phyloP scores from a whole-genome alignment of 192 early-diverging fungal genomes.

The Cetraspora pellucida region DNA sequence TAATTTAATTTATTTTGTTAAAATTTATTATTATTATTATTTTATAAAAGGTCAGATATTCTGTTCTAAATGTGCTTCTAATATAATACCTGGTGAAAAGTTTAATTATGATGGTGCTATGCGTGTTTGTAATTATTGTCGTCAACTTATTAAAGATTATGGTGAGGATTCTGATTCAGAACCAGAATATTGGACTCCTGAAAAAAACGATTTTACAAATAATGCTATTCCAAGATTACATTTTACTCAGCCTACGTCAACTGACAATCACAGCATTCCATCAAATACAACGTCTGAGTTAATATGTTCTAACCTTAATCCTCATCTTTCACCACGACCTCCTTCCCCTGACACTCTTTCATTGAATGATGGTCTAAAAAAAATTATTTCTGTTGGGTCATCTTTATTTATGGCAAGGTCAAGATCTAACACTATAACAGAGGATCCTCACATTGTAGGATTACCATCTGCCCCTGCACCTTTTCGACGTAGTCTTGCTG shows the following conservation, averaged over 20 bases:
- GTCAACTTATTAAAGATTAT: constrained; percentile 57
- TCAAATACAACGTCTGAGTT: constrained; percentile 1
- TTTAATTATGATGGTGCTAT: constrained; percentile 72
- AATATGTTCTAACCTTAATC: neutral
- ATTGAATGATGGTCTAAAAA: constrained; percentile 42
- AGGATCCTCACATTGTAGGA: constrained; percentile 29
- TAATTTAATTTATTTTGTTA: neutral
- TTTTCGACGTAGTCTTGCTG: constrained; percentile 47
- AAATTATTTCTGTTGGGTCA: constrained; percentile 40
- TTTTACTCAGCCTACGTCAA: constrained; percentile 42
- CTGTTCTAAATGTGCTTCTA: constrained; percentile 73
- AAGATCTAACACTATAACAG: constrained; percentile 47
- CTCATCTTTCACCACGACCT: neutral
- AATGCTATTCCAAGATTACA: constrained; percentile 39
- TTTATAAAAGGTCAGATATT: constrained; percentile 67
- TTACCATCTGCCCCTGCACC: constrained; percentile 40
- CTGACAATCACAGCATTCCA: constrained; percentile 38
- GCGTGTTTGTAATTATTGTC: constrained; percentile 69
- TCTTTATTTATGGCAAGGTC: constrained; percentile 45
- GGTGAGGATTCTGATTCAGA: constrained; percentile 42
- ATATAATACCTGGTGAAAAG: constrained; percentile 64
- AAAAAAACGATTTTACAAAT: constrained; percentile 32
- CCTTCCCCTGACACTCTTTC: constrained; percentile 31
- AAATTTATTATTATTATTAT: neutral
- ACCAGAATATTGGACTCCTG: constrained; percentile 31